These are phyloP conservation scores for Beauveria australis DNA, from an alignment of 2,329 filamentous ascomycete species.

Conservation along the genomic window DNA sequence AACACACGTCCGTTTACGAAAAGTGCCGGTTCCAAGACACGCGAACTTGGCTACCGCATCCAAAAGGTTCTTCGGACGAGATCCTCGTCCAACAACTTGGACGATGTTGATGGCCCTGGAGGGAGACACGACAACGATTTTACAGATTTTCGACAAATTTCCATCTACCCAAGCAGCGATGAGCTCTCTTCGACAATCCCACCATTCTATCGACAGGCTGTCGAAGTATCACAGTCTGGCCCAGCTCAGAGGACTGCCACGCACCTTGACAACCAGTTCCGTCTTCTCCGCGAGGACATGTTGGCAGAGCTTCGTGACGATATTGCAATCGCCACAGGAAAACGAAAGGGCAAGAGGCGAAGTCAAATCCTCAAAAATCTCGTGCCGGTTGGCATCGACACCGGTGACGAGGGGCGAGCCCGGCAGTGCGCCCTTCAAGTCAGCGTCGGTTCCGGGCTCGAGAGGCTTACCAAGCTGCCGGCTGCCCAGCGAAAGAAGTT, in stretches of 20 bases:
- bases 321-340: slow-evolving; percentile 39
- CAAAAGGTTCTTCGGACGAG: slow-evolving; percentile 27
- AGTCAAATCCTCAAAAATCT: slow-evolving; percentile 32
- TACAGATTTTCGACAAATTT: slow-evolving; percentile 49
- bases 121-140: slow-evolving; percentile 70
- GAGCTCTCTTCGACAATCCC: slow-evolving; percentile 48
- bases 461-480: slow-evolving; percentile 27
- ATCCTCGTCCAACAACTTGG: slow-evolving; percentile 15
- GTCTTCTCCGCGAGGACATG: slow-evolving; percentile 64
- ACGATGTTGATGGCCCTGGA: slow-evolving; percentile 35
- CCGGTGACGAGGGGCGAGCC: slow-evolving; percentile 21
- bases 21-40: slow-evolving; percentile 16
- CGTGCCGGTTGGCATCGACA: slow-evolving; percentile 28
- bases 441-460: slow-evolving; percentile 36
- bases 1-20: slow-evolving; percentile 17
- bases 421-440: slow-evolving; percentile 30
- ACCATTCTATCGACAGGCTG: slow-evolving; percentile 47
- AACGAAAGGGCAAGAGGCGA: slow-evolving; percentile 32
- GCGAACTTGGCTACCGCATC: slow-evolving; percentile 27
- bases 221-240: slow-evolving; percentile 36
- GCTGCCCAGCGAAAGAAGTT: slow-evolving; percentile 31
- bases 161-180: slow-evolving; percentile 57
- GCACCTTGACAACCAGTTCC: slow-evolving; percentile 65
- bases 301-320: slow-evolving; percentile 57
- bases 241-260: slow-evolving; percentile 27